Conservation (phyloP, 1,139 yeast genomes). For the Taiozyma sp. region DNA sequence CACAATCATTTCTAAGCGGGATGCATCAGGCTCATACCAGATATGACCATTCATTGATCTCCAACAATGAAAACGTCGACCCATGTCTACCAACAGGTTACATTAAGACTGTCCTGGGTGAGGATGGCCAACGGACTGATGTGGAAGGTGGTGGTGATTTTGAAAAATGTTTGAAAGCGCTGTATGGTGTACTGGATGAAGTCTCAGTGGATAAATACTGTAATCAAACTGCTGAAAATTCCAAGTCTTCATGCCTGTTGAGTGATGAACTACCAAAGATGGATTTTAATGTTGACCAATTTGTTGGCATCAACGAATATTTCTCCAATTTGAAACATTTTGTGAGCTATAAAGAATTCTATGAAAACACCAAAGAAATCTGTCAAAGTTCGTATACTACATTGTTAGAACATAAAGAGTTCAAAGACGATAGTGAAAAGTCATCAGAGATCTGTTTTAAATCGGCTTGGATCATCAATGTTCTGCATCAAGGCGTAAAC, state of each 20-base stretch:
- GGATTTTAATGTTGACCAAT: slow-evolving; percentile 61
- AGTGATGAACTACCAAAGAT: slow-evolving; percentile 55
- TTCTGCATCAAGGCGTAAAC: slow-evolving; percentile 69
- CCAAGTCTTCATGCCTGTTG: slow-evolving; percentile 41
- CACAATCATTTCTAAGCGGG: slow-evolving; percentile 77
- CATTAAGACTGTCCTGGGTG: slow-evolving; percentile 11
- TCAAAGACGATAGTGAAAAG: slow-evolving; percentile 37
- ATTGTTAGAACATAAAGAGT: slow-evolving; percentile 30
- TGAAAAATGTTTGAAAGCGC: slow-evolving; percentile 43
- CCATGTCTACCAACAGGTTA: slow-evolving; percentile 57
- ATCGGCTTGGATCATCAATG: slow-evolving; percentile 65
- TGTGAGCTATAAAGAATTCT: slow-evolving; percentile 17
- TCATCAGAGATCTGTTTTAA: slow-evolving; percentile 49
- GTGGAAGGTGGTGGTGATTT: slow-evolving; percentile 59
- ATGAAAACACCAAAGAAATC: slow-evolving; percentile 15
- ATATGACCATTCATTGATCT: slow-evolving; percentile 37
- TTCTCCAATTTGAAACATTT: slow-evolving; percentile 31
- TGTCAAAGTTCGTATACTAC: slow-evolving; percentile 18
- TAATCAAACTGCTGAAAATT: slow-evolving; percentile 22
- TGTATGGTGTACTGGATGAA: slow-evolving; percentile 47
- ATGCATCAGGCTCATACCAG: slow-evolving; percentile 60
- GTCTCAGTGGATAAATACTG: slow-evolving; percentile 32
- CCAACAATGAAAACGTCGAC: slow-evolving; percentile 32
- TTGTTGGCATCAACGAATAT: slow-evolving; percentile 77
- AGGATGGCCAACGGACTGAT: slow-evolving; percentile 24